Percentiles rank a stretch among this genome's conserved stretches.
These are phyloP conservation scores for Raffaelea arxii DNA, from an alignment of 2,329 filamentous ascomycete genomes.

Conservation along the genomic window DNA sequence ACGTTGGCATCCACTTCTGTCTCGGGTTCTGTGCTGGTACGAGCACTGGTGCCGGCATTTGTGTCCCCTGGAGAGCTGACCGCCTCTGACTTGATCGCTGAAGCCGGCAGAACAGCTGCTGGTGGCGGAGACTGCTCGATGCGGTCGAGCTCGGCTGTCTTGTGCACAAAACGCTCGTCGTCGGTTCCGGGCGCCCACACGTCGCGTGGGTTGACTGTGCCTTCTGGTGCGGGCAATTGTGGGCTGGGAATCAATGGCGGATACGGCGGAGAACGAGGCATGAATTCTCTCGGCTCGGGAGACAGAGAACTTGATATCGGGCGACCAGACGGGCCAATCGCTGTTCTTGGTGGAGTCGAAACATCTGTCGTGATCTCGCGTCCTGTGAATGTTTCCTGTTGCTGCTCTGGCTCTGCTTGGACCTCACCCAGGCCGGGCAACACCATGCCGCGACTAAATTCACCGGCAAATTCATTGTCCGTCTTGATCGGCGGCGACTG, in stretches of 20 bases:
- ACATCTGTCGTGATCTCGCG: too few relatives aligned
- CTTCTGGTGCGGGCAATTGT: conserved; percentile 27
- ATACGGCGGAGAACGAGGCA: conserved; percentile 9
- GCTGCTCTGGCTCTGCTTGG: not conserved
- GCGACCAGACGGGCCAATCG: too few relatives aligned
- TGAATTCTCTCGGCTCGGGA: conserved; percentile 12
- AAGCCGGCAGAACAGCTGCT: too few relatives aligned
- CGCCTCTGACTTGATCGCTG: too few relatives aligned
- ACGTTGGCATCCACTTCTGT: not conserved
- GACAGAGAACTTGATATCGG: too few relatives aligned
- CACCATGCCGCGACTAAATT: not conserved
- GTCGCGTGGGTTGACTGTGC: conserved; percentile 44
- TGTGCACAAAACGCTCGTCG: conserved; percentile 22
- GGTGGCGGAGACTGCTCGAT: conserved; percentile 21
- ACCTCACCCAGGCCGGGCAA: too few relatives aligned
- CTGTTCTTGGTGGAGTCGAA: too few relatives aligned
- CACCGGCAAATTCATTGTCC: not conserved
- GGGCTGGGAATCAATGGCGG: conserved; percentile 14
- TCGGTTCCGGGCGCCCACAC: conserved; percentile 36
- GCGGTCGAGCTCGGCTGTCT: conserved; percentile 24
- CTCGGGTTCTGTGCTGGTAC: too few relatives aligned
- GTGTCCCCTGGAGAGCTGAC: too few relatives aligned
- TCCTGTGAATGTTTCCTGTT: too few relatives aligned
- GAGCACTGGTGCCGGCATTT: too few relatives aligned
- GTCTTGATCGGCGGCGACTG: conserved; percentile 10